phyloP scores from a whole-genome alignment of 2,329 filamentous ascomycete genomes.

The Saccharata proteae region DNA sequence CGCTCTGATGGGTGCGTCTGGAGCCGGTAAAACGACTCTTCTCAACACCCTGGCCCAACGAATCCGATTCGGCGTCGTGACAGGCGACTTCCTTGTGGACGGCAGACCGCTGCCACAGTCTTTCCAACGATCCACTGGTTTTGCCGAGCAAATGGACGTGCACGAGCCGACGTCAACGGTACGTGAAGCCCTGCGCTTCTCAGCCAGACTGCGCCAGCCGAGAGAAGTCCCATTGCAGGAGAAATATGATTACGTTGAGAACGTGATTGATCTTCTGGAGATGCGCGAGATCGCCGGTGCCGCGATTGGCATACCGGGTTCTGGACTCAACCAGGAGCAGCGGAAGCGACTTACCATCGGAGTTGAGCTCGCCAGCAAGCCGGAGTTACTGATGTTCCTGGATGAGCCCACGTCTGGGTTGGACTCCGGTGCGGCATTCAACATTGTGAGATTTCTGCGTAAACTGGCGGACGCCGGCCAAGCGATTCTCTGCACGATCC shows the following conservation, averaged over 20 bases:
- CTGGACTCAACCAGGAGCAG: conserved; percentile 46
- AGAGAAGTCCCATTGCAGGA: conserved; percentile 44
- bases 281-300: conserved; percentile 57
- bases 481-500: conserved; percentile 57
- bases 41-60: conserved; percentile 31
- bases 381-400: conserved; percentile 54
- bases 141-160: conserved; percentile 53
- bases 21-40: conserved; percentile 34
- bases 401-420: conserved; percentile 55
- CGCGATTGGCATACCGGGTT: conserved; percentile 46
- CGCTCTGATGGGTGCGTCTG: conserved; percentile 70
- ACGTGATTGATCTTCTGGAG: conserved; percentile 49
- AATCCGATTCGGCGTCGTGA: conserved; percentile 32
- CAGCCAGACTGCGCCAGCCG: conserved; percentile 51
- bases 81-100: conserved; percentile 34
- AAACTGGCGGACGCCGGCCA: conserved; percentile 56
- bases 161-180: conserved; percentile 56
- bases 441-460: conserved; percentile 52
- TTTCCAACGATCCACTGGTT: conserved; percentile 43
- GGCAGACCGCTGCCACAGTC: conserved; percentile 21
- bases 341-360: conserved; percentile 62
- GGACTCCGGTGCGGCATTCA: conserved; percentile 56
- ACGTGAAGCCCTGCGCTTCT: conserved; percentile 53
- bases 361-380: conserved; percentile 56
- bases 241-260: conserved; percentile 57